Base-by-base conservation (phyloP, 2,329 filamentous ascomycete species). In the Botrytis fragariae region DNA sequence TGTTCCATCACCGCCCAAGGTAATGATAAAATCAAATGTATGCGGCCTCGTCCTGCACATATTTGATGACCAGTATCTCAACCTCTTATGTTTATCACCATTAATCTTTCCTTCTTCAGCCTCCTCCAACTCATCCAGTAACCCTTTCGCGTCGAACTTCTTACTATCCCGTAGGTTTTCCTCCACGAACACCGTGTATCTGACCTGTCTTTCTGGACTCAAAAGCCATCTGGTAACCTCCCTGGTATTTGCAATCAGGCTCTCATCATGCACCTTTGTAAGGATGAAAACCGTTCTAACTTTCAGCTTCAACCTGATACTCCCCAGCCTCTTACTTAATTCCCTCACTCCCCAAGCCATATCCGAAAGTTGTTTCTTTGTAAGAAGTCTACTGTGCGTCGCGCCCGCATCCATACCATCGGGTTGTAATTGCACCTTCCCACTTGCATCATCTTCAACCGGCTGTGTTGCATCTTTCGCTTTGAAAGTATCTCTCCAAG, bases 291-390 rank as follows among this genome's bases (percentile, higher is more conserved):
- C 90, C 72, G 89, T 92, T 81, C 89, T 90, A 76, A 97, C 93
- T 71, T 91, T 91, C 77, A 97, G 89, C 81, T 92, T 93, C 75
- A 99, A 86, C 73, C 91, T 89, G 81, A 98, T 91, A 82, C 91
- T 94, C 69, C 93, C 93, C 74, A 98, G 84, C 74, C 93, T 92
- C 80, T 97, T 92, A 44, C 93, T 95, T 74, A 99, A 85, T 82
- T 98, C 94, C 65, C 96, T 88, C 73, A 98, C 96, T 39, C 95
- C 95, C 90, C 95, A 95, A 0, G 95, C 95, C 95, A 99, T 98
- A 79, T 98, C 96, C 22, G 92, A 94, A 60, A 99, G 86, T 82
- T 99, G 94, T 82, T 93, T 94, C 85, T 98, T 98, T 1, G 95
- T 98, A 77, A 98, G 86, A 68, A 98, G 88, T n/a, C 95, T 88